These are phyloP conservation scores for Penicillium mononematosum DNA, from an alignment of 495 filamentous ascomycete genomes.

Conservation along the genomic window DNA sequence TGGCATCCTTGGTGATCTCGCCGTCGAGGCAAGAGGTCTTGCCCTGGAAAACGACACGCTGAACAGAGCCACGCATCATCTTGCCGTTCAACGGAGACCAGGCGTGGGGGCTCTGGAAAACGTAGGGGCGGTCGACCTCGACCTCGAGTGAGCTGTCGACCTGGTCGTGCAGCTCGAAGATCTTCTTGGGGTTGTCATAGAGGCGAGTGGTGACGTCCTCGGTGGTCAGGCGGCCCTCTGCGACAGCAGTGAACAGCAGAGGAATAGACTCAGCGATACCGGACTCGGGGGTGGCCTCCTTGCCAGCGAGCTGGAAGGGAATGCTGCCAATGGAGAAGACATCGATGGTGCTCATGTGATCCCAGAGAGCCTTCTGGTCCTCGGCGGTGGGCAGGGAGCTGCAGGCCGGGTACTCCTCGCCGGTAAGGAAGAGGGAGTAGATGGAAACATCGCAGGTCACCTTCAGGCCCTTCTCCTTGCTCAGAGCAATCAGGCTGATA, in stretches of 20 bases:
- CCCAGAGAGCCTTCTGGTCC: slow-evolving; percentile 79
- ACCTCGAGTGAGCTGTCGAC: slow-evolving; percentile 70
- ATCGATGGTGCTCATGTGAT: slow-evolving; percentile 73
- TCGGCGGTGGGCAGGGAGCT: slow-evolving; percentile 63
- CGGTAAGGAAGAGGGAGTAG: slow-evolving; percentile 76
- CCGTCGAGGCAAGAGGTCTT: slow-evolving; percentile 78
- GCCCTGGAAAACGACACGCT: slow-evolving; percentile 75
- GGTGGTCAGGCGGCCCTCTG: slow-evolving; percentile 70
- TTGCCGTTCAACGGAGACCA: slow-evolving; percentile 80
- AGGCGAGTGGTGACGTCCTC: slow-evolving; percentile 70
- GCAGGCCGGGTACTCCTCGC: slow-evolving; percentile 70
- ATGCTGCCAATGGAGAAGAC: slow-evolving; percentile 82
- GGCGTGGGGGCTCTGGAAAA: slow-evolving; percentile 49
- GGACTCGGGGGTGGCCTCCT: slow-evolving; percentile 56
- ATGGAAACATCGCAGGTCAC: slow-evolving; percentile 84
- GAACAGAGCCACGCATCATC: slow-evolving; percentile 67
- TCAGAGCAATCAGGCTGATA: slow-evolving; percentile 73
- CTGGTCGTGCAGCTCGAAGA: slow-evolving; percentile 86
- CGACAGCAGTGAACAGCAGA: slow-evolving; percentile 73
- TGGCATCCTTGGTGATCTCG: slow-evolving; percentile 52
- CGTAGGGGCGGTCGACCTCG: slow-evolving; percentile 68
- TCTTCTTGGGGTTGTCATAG: slow-evolving; percentile 79
- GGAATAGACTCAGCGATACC: slow-evolving; percentile 78
- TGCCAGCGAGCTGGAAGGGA: slow-evolving; percentile 72
- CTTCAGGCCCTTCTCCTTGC: slow-evolving; percentile 79